Percentiles rank a stretch among this genome's conserved stretches.
phyloP scores from a whole-genome alignment of 805 yeast species.

The Metschnikowia kunwiensis region DNA sequence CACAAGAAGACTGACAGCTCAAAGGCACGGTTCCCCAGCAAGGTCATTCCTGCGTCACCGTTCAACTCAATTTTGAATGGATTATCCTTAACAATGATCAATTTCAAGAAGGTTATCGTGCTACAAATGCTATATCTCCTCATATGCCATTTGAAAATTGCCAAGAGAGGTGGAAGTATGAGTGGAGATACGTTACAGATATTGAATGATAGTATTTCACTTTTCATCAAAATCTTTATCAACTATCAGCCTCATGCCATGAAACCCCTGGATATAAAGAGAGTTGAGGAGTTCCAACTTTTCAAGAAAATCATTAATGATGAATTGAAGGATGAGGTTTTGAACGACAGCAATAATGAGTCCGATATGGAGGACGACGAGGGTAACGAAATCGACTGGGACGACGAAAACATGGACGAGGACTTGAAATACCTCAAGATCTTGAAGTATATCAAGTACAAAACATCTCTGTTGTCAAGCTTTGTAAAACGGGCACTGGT shows the following conservation, averaged over 20 bases:
- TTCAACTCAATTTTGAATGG: conserved; percentile 43
- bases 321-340: conserved; percentile 37
- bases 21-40: conserved; percentile 8
- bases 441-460: conserved; percentile 41
- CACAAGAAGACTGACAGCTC: conserved; percentile 17
- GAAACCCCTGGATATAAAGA: conserved; percentile 20
- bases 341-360: conserved; percentile 26
- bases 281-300: conserved; percentile 34
- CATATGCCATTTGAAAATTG: conserved; percentile 37
- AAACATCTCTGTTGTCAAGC: conserved; percentile 18
- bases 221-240: conserved; percentile 37
- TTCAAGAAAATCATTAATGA: conserved; percentile 38
- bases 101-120: conserved; percentile 40
- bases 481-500: neutral
- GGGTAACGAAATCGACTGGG: conserved; percentile 43
- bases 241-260: conserved; percentile 32
- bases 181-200: conserved; percentile 16
- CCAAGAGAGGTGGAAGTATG: conserved; percentile 27
- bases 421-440: conserved; percentile 43
- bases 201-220: conserved; percentile 23
- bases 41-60: conserved; percentile 35
- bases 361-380: conserved; percentile 32
- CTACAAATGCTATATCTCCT: conserved; percentile 42
- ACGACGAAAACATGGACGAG: conserved; percentile 46
- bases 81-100: conserved; percentile 40